Evolutionary conservation across 352 stramenopile species (phyloP), one percentile per base, ranked within the genome.

Genomic region (Pythium oligandrum): DNA sequence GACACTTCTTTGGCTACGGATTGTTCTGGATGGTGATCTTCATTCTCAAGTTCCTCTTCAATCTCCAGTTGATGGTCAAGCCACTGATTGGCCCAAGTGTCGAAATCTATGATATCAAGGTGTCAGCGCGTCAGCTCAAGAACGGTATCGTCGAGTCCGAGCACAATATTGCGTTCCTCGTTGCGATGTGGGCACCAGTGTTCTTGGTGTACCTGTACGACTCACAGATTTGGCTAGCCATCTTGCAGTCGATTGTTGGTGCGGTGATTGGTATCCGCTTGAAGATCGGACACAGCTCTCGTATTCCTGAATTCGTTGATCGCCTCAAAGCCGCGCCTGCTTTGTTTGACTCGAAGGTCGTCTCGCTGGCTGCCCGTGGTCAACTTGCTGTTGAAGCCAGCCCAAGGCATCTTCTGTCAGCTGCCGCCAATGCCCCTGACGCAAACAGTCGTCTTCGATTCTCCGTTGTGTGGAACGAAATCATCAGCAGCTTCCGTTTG

Each of bases 61-160:
- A 96, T 36, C 93, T 99, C 60, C 75, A 97, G 51, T 97, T 99
- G 55, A 97, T 98, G 77, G 87, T 99, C 40, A 98, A 98, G 63
- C 91, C 89, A 42, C 92, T 98, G 40, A 97, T 98, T 36, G 86
- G 96, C 3, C 96, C 96, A n/a, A 97, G 91, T 4, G 79, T 99
- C 50, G 76, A 99, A 70, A 90, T 99, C 44, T 98, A 89, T 43
- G 86, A 71, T 46, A 84, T 93, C 43, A 67, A 83, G 45, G 46
- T 85, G 17, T 73, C 80, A 5, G 48, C 65, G 11, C 42, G 48
- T 1, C 63, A 78, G 51, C 58, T 75, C 2, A 64, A 69, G 53
- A 81, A 88, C 57, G 72, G 70, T 0, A 70, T 90, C 17, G 70
- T 90, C 37, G 70, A 88, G 49, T 86, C 76, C 26, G 51, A 88